These are phyloP conservation scores for Halophytophthora polymorphica DNA, from an alignment of 352 stramenopile species.

Conservation along the genomic window DNA sequence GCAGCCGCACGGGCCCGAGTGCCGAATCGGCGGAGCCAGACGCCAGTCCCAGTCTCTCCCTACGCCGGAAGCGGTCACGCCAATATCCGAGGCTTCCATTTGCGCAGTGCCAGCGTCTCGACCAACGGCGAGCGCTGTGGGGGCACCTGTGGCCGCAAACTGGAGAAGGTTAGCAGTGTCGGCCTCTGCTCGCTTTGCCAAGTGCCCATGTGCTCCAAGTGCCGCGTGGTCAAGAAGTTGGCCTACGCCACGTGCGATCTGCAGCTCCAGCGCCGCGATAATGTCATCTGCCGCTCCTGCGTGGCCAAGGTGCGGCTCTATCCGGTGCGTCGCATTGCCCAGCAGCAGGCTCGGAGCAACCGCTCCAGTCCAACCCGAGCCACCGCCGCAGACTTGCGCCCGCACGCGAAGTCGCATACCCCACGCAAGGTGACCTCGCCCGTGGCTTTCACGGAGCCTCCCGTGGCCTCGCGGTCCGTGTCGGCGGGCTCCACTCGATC, in stretches of 20 bases:
- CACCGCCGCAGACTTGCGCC: no score
- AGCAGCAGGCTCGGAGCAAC: conserved; percentile 24
- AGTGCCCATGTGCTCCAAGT: conserved; percentile 37
- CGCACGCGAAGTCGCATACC: no score
- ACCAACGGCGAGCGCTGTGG: conserved; percentile 17
- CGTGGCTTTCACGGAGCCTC: background rate
- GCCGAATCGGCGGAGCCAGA: background rate
- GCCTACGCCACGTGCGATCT: conserved; percentile 28
- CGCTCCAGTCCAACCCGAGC: conserved; percentile 10
- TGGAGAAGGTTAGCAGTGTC: conserved; percentile 29
- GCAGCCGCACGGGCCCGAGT: conserved; percentile 12
- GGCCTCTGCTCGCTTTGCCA: conserved; percentile 31
- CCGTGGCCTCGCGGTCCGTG: background rate
- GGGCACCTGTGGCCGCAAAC: conserved; percentile 28
- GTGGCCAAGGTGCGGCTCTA: conserved; percentile 27
- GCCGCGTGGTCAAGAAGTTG: conserved; percentile 34
- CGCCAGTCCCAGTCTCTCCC: conserved; percentile 4
- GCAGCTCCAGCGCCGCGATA: conserved; percentile 24
- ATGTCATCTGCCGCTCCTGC: conserved; percentile 30
- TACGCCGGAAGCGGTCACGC: conserved; percentile 9
- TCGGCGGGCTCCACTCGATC: no score
- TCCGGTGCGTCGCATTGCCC: conserved; percentile 18
- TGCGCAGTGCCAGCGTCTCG: conserved; percentile 16
- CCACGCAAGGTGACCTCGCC: no score
- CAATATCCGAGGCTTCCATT: conserved; percentile 10